Conservation (phyloP, 805 yeast species). For the Yamadazyma endophytica region DNA sequence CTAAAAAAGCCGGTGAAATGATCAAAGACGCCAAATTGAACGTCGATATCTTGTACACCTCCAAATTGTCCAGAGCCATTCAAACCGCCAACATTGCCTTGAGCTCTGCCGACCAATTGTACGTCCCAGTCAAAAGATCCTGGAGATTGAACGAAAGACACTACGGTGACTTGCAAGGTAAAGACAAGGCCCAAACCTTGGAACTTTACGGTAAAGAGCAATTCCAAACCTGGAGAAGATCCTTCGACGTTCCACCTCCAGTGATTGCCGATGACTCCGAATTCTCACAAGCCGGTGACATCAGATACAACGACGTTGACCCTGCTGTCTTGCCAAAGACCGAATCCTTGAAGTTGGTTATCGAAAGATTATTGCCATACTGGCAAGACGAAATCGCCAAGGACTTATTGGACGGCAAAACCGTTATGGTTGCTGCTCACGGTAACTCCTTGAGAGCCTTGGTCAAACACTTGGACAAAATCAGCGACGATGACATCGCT, state of each 20-base stretch:
- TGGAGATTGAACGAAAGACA: constrained; percentile 99
- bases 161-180: constrained; percentile 98
- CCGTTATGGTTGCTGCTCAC: constrained; percentile 92
- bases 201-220: constrained; percentile 84
- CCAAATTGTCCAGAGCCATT: constrained; percentile 89
- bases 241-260: constrained; percentile 96
- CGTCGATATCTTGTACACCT: constrained; percentile 89
- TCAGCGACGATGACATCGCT: constrained; percentile 89
- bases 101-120: constrained; percentile 81
- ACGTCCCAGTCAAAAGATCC: constrained; percentile 87
- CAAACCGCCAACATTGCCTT: constrained; percentile 96
- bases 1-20: constrained; percentile 88
- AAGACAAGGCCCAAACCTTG: constrained; percentile 92
- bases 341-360: constrained; percentile 90
- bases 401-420: constrained; percentile 81
- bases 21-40: constrained; percentile 78
- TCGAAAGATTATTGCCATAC: constrained; percentile 94
- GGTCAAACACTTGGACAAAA: constrained; percentile 91
- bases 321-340: constrained; percentile 87
- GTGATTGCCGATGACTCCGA: constrained; percentile 69
- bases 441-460: constrained; percentile 97
- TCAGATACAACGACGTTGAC: constrained; percentile 79
- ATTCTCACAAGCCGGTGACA: constrained; percentile 83
- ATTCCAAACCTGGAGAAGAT: constrained; percentile 97
- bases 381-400: constrained; percentile 90